These are phyloP conservation scores for Pseudogymnoascus sp. DNA, from an alignment of 2,329 filamentous ascomycete species.

Conservation along the genomic window DNA sequence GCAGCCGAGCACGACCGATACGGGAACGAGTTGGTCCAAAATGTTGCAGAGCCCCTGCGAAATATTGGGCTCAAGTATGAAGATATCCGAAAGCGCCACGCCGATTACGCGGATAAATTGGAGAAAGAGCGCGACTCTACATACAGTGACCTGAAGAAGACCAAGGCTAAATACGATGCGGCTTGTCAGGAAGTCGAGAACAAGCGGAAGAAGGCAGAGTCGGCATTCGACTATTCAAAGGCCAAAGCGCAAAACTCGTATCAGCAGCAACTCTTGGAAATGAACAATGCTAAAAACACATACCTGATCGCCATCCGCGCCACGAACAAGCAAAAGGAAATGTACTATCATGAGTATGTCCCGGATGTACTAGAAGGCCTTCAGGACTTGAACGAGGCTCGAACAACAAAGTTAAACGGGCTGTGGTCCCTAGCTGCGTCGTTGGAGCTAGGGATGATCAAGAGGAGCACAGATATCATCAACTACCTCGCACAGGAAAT, in stretches of 20 bases:
- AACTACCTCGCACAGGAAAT: conserved; percentile 72
- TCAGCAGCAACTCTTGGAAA: conserved; percentile 84
- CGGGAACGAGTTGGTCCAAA: conserved; percentile 64
- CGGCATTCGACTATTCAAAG: conserved; percentile 78
- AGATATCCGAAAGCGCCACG: conserved; percentile 83
- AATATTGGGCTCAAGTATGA: conserved; percentile 68
- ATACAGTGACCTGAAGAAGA: conserved; percentile 79
- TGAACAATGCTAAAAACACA: conserved; percentile 98
- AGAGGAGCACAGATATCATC: conserved; percentile 63
- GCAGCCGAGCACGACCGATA: conserved; percentile 85
- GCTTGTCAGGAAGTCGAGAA: conserved; percentile 92
- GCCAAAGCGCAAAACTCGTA: conserved; percentile 84
- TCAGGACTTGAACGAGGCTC: conserved; percentile 87
- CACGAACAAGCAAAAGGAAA: conserved; percentile 94
- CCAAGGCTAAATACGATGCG: conserved; percentile 86
- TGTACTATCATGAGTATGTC: conserved; percentile 94
- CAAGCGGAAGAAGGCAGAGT: conserved; percentile 88
- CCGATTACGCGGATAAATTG: conserved; percentile 79
- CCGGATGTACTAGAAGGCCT: conserved; percentile 88
- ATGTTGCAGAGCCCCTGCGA: conserved; percentile 82
- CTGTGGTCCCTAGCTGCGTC: conserved; percentile 75
- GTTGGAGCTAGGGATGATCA: conserved; percentile 71
- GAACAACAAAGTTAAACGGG: conserved; percentile 72
- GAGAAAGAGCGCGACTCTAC: conserved; percentile 80
- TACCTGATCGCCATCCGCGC: conserved; percentile 95